Conservation (phyloP, 306 rosid species). For the Spatholobus suberectus region DNA sequence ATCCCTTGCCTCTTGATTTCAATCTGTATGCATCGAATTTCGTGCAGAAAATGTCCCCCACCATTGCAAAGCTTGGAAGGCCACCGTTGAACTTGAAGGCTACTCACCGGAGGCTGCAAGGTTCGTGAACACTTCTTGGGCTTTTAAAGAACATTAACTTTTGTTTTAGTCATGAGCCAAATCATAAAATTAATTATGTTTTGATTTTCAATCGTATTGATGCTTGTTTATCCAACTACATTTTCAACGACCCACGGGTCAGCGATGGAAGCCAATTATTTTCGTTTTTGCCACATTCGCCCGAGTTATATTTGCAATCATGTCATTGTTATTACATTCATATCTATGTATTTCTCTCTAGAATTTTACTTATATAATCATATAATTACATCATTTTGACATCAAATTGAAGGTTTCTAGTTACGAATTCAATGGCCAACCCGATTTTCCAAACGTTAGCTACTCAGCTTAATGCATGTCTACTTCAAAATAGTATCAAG, state of each 20-base stretch:
- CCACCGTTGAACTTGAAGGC: background rate
- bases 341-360: background rate
- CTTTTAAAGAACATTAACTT: background rate
- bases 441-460: background rate
- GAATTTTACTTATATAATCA: constrained; percentile 9
- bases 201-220: background rate
- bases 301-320: background rate
- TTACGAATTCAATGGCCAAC: background rate
- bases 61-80: background rate
- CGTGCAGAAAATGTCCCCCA: background rate
- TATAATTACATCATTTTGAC: background rate
- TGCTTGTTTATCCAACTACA: background rate
- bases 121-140: background rate
- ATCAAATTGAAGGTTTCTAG: constrained; percentile 1
- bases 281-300: background rate
- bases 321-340: background rate
- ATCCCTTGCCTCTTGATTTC: no score
- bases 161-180: background rate
- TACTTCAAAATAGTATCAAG: background rate
- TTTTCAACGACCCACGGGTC: background rate
- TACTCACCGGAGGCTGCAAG: background rate
- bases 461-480: background rate
- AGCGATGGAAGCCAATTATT: background rate
- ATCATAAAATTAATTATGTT: background rate
- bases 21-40: no score